Evolutionary conservation across 2,329 filamentous ascomycete species (phyloP).

Genomic region (Tolypocladium endophyticum): DNA sequence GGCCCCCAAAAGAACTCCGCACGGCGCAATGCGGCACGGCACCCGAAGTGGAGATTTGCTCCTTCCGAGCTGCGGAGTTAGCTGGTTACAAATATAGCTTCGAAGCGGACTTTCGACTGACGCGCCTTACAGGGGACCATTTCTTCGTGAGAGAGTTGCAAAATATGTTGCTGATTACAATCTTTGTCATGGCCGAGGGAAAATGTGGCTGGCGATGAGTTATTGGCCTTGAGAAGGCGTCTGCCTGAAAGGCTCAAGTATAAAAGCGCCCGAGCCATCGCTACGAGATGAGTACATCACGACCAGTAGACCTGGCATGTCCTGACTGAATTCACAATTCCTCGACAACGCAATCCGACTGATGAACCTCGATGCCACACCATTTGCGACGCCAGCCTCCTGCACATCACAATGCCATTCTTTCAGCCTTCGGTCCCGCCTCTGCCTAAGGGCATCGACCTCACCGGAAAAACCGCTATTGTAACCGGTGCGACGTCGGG

Average conservation of each 20-base stretch:
- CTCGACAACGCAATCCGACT: not conserved
- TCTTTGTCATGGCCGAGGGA: not conserved
- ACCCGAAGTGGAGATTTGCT: not conserved
- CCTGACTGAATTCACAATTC: not conserved
- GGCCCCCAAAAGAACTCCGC: not conserved
- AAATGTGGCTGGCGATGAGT: not conserved
- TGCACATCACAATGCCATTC: not conserved
- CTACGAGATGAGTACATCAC: not conserved
- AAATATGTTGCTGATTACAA: not conserved
- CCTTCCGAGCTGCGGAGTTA: not conserved
- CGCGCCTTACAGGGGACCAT: not conserved
- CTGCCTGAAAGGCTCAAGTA: not conserved
- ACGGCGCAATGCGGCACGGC: not conserved
- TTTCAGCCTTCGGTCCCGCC: not conserved
- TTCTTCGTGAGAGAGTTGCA: not conserved
- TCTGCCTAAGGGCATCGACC: slow-evolving; percentile 1
- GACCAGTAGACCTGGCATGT: not conserved
- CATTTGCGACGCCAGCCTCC: not conserved
- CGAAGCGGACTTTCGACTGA: not conserved
- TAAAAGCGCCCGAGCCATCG: not conserved
- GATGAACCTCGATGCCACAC: not conserved
- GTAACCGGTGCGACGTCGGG: slow-evolving; percentile 36
- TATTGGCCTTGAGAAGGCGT: too few relatives aligned
- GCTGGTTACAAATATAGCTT: not conserved
- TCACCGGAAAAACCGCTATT: slow-evolving; percentile 27